Percentiles rank a stretch among this genome's conserved stretches.
Conservation (phyloP, 2,329 filamentous ascomycete species). For the Xylariaceae sp. region DNA sequence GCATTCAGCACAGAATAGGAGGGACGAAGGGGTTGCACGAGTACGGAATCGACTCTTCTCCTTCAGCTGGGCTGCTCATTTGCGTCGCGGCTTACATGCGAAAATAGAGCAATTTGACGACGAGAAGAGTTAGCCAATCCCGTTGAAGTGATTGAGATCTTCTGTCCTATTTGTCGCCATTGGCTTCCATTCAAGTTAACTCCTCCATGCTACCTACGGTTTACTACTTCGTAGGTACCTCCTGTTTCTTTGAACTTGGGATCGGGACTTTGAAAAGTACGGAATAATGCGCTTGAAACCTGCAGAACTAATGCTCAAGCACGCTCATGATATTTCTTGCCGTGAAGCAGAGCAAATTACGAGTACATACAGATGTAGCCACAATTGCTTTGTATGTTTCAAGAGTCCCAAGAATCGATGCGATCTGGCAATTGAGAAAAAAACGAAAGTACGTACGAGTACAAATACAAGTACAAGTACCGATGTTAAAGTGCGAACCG, state of each 20-base stretch:
- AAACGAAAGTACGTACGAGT: too few species aligned
- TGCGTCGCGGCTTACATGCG: not conserved
- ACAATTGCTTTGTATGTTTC: not conserved
- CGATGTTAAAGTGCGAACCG: too few species aligned
- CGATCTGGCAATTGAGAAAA: not conserved
- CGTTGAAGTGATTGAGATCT: not conserved
- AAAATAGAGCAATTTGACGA: not conserved
- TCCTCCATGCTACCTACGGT: too few species aligned
- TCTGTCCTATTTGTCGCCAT: not conserved
- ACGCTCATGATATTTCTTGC: not conserved
- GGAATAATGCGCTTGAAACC: too few species aligned
- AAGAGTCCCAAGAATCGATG: not conserved
- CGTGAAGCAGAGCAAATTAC: not conserved
- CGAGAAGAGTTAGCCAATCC: not conserved
- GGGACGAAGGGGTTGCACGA: too few species aligned
- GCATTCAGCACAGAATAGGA: too few species aligned
- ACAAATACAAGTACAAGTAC: too few species aligned
- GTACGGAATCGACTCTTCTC: too few species aligned
- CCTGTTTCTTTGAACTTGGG: too few species aligned
- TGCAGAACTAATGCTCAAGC: not conserved
- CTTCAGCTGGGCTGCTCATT: not conserved
- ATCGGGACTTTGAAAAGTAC: too few species aligned
- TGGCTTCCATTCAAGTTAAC: not conserved
- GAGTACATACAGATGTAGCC: not conserved
- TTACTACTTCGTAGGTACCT: too few species aligned